These are phyloP conservation scores for Penicillium paxilli DNA, from an alignment of 495 filamentous ascomycete genomes.

Conservation along the genomic window DNA sequence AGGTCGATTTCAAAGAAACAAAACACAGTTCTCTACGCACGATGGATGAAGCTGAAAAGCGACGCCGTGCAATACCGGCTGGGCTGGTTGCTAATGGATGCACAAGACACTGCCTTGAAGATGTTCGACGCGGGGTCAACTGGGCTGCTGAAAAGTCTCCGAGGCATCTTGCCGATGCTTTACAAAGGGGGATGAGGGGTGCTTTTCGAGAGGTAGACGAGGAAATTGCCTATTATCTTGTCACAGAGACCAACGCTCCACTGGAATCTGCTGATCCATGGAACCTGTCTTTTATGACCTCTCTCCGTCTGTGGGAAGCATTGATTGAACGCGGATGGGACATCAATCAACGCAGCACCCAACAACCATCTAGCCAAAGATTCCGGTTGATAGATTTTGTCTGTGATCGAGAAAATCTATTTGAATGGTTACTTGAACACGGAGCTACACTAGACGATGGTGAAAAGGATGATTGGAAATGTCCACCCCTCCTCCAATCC, in stretches of 20 bases:
- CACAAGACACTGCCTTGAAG: not conserved
- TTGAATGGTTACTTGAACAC: not conserved
- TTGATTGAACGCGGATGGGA: not conserved
- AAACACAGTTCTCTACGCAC: too few relatives aligned
- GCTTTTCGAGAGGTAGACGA: not conserved
- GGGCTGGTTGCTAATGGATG: not conserved
- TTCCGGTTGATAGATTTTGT: not conserved
- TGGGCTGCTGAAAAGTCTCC: not conserved
- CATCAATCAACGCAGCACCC: not conserved
- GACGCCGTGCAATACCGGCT: not conserved
- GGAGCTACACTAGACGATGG: constrained; percentile 1
- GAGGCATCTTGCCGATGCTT: not conserved
- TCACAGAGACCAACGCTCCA: not conserved
- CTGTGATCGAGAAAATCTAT: not conserved
- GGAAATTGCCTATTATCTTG: not conserved
- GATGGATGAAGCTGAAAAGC: not conserved
- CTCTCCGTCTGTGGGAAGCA: not conserved
- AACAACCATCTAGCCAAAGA: not conserved
- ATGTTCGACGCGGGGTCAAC: not conserved
- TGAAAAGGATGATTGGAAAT: not conserved
- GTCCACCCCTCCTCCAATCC: not conserved
- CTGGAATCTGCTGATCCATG: not conserved
- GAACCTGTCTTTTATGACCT: not conserved
- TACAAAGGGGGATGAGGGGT: not conserved
- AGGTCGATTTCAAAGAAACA: too few relatives aligned